A percentile compares a stretch with the other conserved stretches of the same genome.
phyloP scores from a whole-genome alignment of 148 eudicot genomes.

The Cornus controversa region DNA sequence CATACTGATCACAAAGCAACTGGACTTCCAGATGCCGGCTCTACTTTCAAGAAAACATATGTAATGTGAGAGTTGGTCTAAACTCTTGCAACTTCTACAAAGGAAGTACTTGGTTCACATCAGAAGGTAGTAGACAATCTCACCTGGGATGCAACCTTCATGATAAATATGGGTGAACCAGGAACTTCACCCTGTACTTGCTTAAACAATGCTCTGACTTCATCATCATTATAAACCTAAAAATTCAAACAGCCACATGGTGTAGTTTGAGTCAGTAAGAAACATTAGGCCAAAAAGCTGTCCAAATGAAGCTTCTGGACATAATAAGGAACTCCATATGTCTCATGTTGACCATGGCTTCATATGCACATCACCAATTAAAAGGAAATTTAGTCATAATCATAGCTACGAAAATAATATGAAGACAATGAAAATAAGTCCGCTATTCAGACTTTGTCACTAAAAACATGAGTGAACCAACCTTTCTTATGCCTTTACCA shows the following conservation, averaged over 20 bases:
- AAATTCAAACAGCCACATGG: slow-evolving; percentile 17
- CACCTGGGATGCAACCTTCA: slow-evolving; percentile 99
- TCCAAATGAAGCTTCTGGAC: neutral
- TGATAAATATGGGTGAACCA: slow-evolving; percentile 97
- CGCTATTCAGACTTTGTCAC: neutral
- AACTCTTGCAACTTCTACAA: neutral
- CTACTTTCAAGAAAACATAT: slow-evolving; percentile 40
- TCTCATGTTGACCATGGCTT: no score
- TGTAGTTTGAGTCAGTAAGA: neutral
- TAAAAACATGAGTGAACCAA: slow-evolving; percentile 29
- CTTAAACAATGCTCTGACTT: slow-evolving; percentile 93
- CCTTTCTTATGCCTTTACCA: slow-evolving; percentile 99
- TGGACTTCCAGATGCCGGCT: slow-evolving; percentile 99
- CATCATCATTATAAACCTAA: slow-evolving; percentile 98
- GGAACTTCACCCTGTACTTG: slow-evolving; percentile 99
- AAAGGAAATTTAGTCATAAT: neutral
- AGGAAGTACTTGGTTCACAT: slow-evolving; percentile 5
- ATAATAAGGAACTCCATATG: neutral
- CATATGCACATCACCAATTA: neutral
- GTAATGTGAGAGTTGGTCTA: slow-evolving; percentile 14
- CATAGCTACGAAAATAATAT: neutral
- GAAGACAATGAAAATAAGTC: neutral
- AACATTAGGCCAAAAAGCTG: neutral
- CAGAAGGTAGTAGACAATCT: slow-evolving; percentile 24
- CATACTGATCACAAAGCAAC: slow-evolving; percentile 91